phyloP scores from a whole-genome alignment of 495 filamentous ascomycete genomes.

The Thozetella sp. region DNA sequence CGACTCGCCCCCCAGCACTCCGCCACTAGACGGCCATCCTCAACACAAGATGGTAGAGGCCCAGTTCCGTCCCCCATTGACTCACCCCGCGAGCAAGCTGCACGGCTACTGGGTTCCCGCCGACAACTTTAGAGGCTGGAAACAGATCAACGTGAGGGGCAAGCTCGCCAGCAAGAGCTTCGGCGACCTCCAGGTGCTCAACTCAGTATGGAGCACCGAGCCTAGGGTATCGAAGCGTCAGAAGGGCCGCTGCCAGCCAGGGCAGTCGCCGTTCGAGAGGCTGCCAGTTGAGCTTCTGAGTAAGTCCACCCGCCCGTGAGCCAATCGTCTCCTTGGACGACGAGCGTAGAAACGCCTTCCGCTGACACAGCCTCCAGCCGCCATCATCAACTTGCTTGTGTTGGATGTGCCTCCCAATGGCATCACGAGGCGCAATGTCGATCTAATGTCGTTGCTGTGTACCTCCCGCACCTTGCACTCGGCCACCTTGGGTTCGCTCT shows the following conservation, averaged over 20 bases:
- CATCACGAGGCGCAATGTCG: slow-evolving; percentile 77
- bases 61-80: slow-evolving; percentile 47
- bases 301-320: slow-evolving; percentile 41
- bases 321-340: not conserved
- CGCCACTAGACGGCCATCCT: slow-evolving; percentile 7
- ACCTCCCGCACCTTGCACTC: slow-evolving; percentile 76
- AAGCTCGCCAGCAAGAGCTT: slow-evolving; percentile 73
- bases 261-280: slow-evolving; percentile 58
- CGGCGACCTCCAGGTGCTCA: slow-evolving; percentile 63
- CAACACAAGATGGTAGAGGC: slow-evolving; percentile 42
- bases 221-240: slow-evolving; percentile 23
- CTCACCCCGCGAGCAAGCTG: slow-evolving; percentile 44
- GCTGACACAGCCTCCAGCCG: slow-evolving; percentile 48
- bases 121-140: slow-evolving; percentile 73
- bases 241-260: slow-evolving; percentile 25
- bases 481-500: slow-evolving; percentile 76
- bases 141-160: slow-evolving; percentile 66
- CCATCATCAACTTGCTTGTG: slow-evolving; percentile 76
- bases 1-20: slow-evolving; percentile 25
- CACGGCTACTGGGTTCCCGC: slow-evolving; percentile 71
- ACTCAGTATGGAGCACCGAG: slow-evolving; percentile 58
- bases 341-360: slow-evolving; percentile 1
- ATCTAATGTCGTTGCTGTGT: slow-evolving; percentile 76
- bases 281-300: slow-evolving; percentile 73
- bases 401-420: slow-evolving; percentile 79